Evolutionary conservation across 208 protist species (phyloP).

Genomic region (Acanthamoeba lenticulata): DNA sequence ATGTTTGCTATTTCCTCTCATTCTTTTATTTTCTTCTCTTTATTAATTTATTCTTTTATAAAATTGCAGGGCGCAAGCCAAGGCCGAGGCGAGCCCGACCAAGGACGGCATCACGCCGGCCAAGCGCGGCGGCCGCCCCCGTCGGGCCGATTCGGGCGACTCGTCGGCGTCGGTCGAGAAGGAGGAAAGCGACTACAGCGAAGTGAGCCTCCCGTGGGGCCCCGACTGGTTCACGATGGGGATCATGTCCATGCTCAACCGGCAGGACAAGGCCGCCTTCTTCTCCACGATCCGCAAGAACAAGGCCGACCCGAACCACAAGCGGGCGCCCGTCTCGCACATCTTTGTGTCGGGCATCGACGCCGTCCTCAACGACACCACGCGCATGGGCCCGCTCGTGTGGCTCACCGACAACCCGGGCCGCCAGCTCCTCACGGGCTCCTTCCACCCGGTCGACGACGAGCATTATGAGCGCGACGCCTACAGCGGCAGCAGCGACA

Average conservation of each 20-base stretch:
- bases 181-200: slow-evolving; percentile 17
- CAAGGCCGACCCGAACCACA: background rate
- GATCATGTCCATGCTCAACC: slow-evolving; percentile 36
- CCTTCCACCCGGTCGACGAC: slow-evolving; percentile 65
- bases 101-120: background rate
- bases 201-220: slow-evolving; percentile 15
- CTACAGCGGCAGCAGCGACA: background rate
- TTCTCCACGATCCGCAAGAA: background rate
- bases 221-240: background rate
- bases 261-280: background rate
- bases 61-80: background rate
- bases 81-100: background rate
- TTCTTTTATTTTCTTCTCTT: background rate
- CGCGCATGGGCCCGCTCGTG: slow-evolving; percentile 34
- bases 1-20: background rate
- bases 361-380: slow-evolving; percentile 7
- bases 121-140: background rate
- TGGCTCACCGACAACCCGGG: slow-evolving; percentile 76
- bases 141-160: background rate
- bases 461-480: background rate
- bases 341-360: slow-evolving; percentile 15
- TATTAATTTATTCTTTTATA: background rate
- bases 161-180: background rate
- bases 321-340: background rate
- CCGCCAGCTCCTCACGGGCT: slow-evolving; percentile 72